Evolutionary conservation across 2,329 filamentous ascomycete genomes (phyloP).

Genomic region (Trematosphaeria pertusa): DNA sequence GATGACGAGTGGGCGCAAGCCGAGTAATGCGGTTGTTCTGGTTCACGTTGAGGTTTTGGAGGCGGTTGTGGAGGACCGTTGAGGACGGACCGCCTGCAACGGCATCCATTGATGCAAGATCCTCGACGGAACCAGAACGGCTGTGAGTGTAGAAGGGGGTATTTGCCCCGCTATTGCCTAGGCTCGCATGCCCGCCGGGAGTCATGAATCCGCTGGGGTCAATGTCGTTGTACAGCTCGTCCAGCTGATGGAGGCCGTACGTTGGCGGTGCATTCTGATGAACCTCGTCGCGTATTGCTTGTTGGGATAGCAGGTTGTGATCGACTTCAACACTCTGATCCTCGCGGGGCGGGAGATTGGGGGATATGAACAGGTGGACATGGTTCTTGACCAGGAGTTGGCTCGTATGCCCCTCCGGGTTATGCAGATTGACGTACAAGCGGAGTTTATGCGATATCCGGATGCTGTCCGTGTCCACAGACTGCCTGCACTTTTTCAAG

Average conservation of each 20-base stretch:
- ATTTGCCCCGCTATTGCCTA: conserved; percentile 63
- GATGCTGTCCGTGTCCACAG: conserved; percentile 86
- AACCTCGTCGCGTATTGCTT: conserved; percentile 61
- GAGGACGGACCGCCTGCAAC: conserved; percentile 57
- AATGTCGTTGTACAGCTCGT: conserved; percentile 88
- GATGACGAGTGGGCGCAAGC: conserved; percentile 33
- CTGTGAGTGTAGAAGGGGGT: conserved; percentile 78
- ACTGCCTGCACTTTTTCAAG: conserved; percentile 84
- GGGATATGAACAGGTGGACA: conserved; percentile 93
- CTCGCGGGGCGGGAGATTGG: conserved; percentile 87
- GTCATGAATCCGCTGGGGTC: conserved; percentile 83
- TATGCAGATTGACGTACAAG: conserved; percentile 87
- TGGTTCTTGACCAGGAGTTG: conserved; percentile 92
- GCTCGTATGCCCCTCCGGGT: conserved; percentile 92
- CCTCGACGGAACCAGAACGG: conserved; percentile 80
- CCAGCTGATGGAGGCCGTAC: conserved; percentile 88
- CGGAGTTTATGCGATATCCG: conserved; percentile 93
- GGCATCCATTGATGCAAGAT: conserved; percentile 68
- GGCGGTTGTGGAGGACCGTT: conserved; percentile 73
- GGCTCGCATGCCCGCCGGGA: conserved; percentile 67
- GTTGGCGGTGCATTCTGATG: conserved; percentile 81
- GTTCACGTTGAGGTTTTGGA: conserved; percentile 58
- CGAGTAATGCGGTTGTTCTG: conserved; percentile 36
- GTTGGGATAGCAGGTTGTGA: conserved; percentile 45
- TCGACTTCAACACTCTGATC: conserved; percentile 73